phyloP scores from a whole-genome alignment of 139 green algal species.

The Mesostigma viride region DNA sequence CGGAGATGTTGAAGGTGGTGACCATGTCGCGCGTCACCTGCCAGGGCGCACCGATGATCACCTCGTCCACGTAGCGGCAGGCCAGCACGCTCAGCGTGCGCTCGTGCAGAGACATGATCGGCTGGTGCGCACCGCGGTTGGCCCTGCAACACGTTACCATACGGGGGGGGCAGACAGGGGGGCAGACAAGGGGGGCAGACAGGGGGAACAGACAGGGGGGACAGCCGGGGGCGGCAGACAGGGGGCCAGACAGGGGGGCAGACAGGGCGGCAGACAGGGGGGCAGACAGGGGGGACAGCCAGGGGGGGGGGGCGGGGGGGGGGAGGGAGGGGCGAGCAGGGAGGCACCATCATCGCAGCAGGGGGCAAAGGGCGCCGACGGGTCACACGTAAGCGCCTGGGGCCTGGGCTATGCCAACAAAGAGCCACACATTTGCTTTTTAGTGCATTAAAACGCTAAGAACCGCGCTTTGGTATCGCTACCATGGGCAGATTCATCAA shows the following conservation, averaged over 20 bases:
- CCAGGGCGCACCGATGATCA: constrained; percentile 65
- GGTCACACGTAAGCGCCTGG: too few relatives aligned
- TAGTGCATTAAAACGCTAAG: too few relatives aligned
- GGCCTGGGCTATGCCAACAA: too few relatives aligned
- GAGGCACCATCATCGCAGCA: too few relatives aligned
- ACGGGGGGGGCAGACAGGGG: neutral
- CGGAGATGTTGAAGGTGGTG: constrained; percentile 88
- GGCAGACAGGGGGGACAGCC: neutral
- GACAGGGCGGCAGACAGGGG: neutral
- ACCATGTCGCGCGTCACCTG: constrained; percentile 66
- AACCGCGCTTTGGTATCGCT: too few relatives aligned
- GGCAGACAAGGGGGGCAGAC: neutral
- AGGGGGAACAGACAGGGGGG: neutral
- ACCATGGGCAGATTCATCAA: too few relatives aligned
- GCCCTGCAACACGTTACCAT: constrained; percentile 9
- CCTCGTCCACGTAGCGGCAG: constrained; percentile 92
- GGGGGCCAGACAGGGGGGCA: neutral
- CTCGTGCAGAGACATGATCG: constrained; percentile 97
- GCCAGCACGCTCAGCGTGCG: constrained; percentile 82
- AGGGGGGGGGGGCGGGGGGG: too few relatives aligned
- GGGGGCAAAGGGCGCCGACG: too few relatives aligned
- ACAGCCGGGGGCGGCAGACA: neutral
- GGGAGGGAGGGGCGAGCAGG: neutral
- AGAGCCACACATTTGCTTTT: too few relatives aligned
- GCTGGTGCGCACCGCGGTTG: constrained; percentile 56